Base-by-base conservation (phyloP, 2,329 filamentous ascomycete genomes). In the Diplodia scrobiculata region DNA sequence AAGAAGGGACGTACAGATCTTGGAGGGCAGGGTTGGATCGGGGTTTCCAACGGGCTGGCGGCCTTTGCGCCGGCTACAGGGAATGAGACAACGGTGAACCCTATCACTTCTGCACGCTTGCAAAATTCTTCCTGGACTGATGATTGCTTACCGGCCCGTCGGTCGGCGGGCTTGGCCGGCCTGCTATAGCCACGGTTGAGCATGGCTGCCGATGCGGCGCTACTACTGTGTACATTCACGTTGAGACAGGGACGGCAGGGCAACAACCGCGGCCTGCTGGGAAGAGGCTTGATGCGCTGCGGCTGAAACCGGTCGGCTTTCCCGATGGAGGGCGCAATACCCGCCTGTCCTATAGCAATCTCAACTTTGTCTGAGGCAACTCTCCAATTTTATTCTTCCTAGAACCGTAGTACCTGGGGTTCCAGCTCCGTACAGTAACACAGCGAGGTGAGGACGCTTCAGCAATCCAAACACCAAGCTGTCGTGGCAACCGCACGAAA, bases 41-140 rank as follows among this genome's bases (percentile, higher is more conserved):
- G 17, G 5, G 0, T 19, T n/a, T n/a, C 17, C 2, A 45, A 45
- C 41, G 2, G 41, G 41, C 41, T 45, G 41, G 41, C 41, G 41
- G 41, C 41, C 41, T 45, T 45, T 9, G 17, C n/a, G 7, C 41
- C 41, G 41, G 77, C 73, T 68, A 71, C 67, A 74, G 74, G 70
- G 77, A 75, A 10, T 19, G 32, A 6, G 32, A 14, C 21, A 51
- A 27, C 17, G 14, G 14, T n/a, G 25, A 53, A 32, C 25, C 9
- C 27, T n/a, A 10, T 58, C 54, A 21, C 25, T 21, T 36, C 27
- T 62, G 45, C 58, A 32, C 41, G 41, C 48, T 36, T 50, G 58
- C 27, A 47, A 62, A 45, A 34, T 36, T 38, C 38, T 60, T 21
- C 4, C n/a, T 19, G 21, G 29, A 50, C 19, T 41, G 17, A 13